Evolutionary conservation across 371 early-diverging fungal species (phyloP).

Genomic region (Mortierella sp.): DNA sequence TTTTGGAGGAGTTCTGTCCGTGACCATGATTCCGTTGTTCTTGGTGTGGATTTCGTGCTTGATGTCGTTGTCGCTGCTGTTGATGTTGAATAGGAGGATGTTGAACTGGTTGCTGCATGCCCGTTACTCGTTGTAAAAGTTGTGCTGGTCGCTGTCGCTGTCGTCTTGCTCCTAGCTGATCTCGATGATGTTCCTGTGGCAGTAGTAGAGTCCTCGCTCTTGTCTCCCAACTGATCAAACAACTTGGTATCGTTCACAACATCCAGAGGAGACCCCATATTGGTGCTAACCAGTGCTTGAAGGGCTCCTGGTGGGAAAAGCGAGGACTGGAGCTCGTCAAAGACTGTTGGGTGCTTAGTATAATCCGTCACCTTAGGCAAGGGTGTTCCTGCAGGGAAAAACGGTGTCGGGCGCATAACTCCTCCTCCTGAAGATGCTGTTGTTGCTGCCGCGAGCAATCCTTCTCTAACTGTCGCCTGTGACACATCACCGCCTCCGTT

Average conservation of each 20-base stretch:
- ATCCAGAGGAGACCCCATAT: constrained; percentile 43
- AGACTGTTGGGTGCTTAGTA: constrained; percentile 15
- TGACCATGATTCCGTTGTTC: not conserved
- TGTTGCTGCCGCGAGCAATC: not conserved
- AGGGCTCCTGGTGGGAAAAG: constrained; percentile 48
- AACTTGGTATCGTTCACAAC: constrained; percentile 28
- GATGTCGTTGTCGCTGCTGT: not conserved
- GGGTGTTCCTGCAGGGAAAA: constrained; percentile 10
- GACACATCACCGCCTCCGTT: not conserved
- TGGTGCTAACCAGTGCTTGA: constrained; percentile 28
- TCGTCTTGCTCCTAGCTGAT: not conserved
- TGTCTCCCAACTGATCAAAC: constrained; percentile 26
- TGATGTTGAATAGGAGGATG: not conserved
- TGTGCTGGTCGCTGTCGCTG: not conserved
- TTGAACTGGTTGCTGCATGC: not conserved
- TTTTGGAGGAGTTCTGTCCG: not conserved
- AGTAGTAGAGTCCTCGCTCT: not conserved
- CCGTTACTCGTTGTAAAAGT: not conserved
- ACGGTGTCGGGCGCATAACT: not conserved
- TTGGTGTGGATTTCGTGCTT: not conserved
- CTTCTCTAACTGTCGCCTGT: not conserved
- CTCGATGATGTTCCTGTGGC: not conserved
- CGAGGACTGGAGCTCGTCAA: constrained; percentile 43
- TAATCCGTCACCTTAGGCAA: constrained; percentile 13
- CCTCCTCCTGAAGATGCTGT: not conserved